phyloP scores from a whole-genome alignment of 306 rosid species.

The Malus fusca region DNA sequence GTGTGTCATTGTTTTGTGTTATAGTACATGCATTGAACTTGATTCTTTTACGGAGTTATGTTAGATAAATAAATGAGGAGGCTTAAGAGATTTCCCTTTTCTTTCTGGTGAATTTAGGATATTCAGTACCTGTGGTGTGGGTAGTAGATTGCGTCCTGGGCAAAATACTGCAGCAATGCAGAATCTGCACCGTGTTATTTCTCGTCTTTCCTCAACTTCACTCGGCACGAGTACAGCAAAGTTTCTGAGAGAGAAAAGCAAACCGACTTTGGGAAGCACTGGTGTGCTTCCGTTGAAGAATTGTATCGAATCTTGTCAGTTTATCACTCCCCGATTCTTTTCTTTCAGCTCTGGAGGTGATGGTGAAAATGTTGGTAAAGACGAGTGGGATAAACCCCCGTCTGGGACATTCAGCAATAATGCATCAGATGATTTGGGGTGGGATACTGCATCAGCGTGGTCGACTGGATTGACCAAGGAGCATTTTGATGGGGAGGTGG shows the following conservation, averaged over 20 bases:
- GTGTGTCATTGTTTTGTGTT: not conserved
- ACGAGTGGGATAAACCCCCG: conserved; percentile 1
- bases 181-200: conserved; percentile 28
- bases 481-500: conserved; percentile 73
- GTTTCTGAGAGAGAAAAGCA: conserved; percentile 21
- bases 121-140: not conserved
- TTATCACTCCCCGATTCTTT: conserved; percentile 10
- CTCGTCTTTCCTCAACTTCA: conserved; percentile 23
- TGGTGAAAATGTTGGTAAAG: conserved; percentile 16
- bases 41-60: not conserved
- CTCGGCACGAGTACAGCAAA: conserved; percentile 16
- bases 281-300: conserved; percentile 2
- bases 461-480: conserved; percentile 60
- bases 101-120: not conserved
- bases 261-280: not conserved
- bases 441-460: conserved; percentile 32
- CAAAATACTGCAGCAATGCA: conserved; percentile 20
- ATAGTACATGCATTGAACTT: not conserved
- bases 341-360: conserved; percentile 36
- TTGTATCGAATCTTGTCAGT: conserved; percentile 11
- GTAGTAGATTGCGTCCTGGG: not conserved
- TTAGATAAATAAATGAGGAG: not conserved
- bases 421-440: not conserved
- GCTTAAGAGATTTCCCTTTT: not conserved
- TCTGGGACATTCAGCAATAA: not conserved